Evolutionary conservation across 352 stramenopile species (phyloP).

Genomic region (Pythium myriotylum): DNA sequence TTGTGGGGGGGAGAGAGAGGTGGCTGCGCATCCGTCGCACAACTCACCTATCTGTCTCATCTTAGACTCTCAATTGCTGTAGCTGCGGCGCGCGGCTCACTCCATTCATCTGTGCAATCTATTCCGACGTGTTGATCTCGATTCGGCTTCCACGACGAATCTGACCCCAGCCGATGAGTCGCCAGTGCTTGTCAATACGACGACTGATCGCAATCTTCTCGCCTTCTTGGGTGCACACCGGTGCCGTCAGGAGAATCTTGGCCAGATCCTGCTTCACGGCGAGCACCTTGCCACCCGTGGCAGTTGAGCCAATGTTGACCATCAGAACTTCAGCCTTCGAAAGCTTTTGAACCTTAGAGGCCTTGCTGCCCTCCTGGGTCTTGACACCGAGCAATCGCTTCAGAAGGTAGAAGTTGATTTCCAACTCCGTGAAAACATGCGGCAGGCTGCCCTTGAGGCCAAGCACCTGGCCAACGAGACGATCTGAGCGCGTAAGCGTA

Average conservation of each 20-base stretch:
- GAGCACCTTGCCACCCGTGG: constrained; percentile 95
- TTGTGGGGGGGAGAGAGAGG: constrained; percentile 8
- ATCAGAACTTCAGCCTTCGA: constrained; percentile 99
- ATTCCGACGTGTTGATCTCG: constrained; percentile 87
- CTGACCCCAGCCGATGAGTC: constrained; percentile 99
- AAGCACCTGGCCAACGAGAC: constrained; percentile 98
- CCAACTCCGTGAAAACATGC: constrained; percentile 98
- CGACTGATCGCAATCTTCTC: constrained; percentile 99
- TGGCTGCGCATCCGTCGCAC: not conserved
- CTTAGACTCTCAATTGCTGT: not conserved
- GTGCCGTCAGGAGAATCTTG: constrained; percentile 99
- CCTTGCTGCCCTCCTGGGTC: constrained; percentile 98
- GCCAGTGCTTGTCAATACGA: constrained; percentile 99
- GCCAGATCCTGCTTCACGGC: constrained; percentile 98
- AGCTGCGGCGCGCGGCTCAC: not conserved
- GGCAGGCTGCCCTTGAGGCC: constrained; percentile 97
- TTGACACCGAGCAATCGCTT: constrained; percentile 99
- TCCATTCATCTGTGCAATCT: constrained; percentile 46
- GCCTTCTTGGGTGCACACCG: constrained; percentile 99
- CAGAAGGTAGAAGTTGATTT: constrained; percentile 99
- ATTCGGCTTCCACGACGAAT: constrained; percentile 98
- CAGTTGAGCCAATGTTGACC: constrained; percentile 99
- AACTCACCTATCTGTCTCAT: not conserved
- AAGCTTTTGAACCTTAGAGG: constrained; percentile 99
- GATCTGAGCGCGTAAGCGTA: constrained; percentile 98